Base-by-base conservation (phyloP, 805 yeast genomes). In the Tetrapisispora arboricola region DNA sequence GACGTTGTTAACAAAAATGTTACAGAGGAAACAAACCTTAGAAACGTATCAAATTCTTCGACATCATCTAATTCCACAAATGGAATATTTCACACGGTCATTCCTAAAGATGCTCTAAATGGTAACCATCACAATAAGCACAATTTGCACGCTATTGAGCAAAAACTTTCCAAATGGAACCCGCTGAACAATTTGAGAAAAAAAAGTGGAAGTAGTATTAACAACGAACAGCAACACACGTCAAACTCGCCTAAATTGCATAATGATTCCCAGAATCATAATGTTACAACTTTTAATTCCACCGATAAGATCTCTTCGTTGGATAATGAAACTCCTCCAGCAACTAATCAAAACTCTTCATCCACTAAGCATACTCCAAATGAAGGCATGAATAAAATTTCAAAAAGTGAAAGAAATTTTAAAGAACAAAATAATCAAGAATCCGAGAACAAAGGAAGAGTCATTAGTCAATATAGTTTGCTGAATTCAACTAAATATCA, bases 81-180 rank as follows among this genome's bases (percentile, higher is more conserved):
- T 24, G 50, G 48, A 5, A 41, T 39, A 11, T 57, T 50, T 26
- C 62, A 51, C 35, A 54, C 57, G 6, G 59, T 49, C 39, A 60
- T 49, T 32, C 52, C 45, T 29, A 49, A 43, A 26, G 51, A 54
- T 17, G 41, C 49, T 4, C 32, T 54, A n/a, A 43, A 46, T 6
- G 46, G 49, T 22, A 45, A 40, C 24, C 48, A 40, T 24, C 43
- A 41, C 32, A 13, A 27, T 6, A 40, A 29, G 15, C 52, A 49
- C 8, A 47, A 50, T 27, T 38, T 49, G 16, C 54, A 54, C 36
- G 25, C 50, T 1, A 27, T 54, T 21, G 58, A 55, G 38, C 53
- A 51, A n/a, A 55, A 53, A 37, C 40, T 53, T 10, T 50, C 61
- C 1, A 55, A 55, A 40, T 57, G 60, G 62, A 57, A 57, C 36